Evolutionary conservation across 2,329 filamentous ascomycete species (phyloP), one percentile per base, ranked within the genome.

Genomic region (Fusarium xyrophilum): DNA sequence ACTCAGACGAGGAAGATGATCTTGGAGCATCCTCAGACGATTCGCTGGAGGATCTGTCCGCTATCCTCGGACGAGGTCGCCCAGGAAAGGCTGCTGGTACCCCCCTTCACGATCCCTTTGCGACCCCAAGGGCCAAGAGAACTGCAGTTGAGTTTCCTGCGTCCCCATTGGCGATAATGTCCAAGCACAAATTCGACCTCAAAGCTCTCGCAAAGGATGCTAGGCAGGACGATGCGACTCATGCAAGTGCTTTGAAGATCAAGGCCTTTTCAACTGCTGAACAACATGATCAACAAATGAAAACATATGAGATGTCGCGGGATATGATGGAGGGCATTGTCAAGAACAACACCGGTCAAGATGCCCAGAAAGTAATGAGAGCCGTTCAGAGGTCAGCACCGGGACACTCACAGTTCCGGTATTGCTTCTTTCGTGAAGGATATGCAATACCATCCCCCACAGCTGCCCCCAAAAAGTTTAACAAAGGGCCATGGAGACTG

Each of bases 1-100:
- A 87, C 56, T 93, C 92, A 0, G 92, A 94, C 73, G 90, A 91
- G 13, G 90, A 91, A n/a, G 85, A 85, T 21, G 85, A 84, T 30
- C 84, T 89, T 69, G 86, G 83, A 38, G 70, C 67, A 38, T 76
- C 73, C 21, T 88, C 88, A 21, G 86, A 87, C 28, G 85, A 84
- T 50, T 90, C 89, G 0, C 81, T 90, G 17, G 83, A 85, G 8
- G 82, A 85, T 43, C 76, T 90, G 3, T 75, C 77, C 12, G 66
- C 72, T 32, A 75, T 80, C 14, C 71, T 81, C 14, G 73, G 76
- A 9, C 69, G 70, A 19, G 62, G 64, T 19, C 74, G 71, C 11
- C 75, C 74, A 5, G 62, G 42, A 12, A 64, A 55, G n/a, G 46
- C 68, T 50, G 65, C 73, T 17, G 54, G 62, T 15, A 65, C 68